These are phyloP conservation scores for Biscutella laevigata DNA, from an alignment of 441 rosid species.

Conservation along the genomic window DNA sequence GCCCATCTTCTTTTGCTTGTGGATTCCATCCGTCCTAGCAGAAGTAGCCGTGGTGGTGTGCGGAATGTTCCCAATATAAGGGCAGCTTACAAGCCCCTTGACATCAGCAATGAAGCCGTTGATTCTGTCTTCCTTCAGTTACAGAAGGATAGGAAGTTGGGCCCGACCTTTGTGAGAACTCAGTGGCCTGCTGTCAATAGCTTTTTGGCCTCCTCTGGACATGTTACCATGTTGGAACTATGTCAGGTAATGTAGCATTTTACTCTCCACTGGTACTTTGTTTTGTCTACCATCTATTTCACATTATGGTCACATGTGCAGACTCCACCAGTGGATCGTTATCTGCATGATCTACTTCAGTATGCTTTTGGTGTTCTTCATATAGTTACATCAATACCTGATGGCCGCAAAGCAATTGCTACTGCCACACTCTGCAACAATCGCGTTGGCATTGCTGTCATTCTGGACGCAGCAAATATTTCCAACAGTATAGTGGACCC, in stretches of 20 bases:
- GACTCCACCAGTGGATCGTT: constrained; percentile 98
- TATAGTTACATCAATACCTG: constrained; percentile 74
- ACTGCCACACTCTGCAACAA: constrained; percentile 77
- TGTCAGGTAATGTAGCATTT: constrained; percentile 61
- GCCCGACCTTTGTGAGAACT: constrained; percentile 79
- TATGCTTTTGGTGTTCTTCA: constrained; percentile 98
- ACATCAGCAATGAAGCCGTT: constrained; percentile 93
- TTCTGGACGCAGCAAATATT: constrained; percentile 87
- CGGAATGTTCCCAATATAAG: constrained; percentile 69
- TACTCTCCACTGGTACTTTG: neutral
- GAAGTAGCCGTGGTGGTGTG: constrained; percentile 63
- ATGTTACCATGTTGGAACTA: constrained; percentile 83
- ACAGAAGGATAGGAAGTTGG: constrained; percentile 92
- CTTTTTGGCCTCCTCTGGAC: constrained; percentile 73
- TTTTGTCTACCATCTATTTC: constrained; percentile 8
- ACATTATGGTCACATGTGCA: constrained; percentile 33
- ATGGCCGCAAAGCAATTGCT: constrained; percentile 90
- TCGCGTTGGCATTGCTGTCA: constrained; percentile 85
- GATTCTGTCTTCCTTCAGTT: constrained; percentile 82
- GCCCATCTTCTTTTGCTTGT: constrained; percentile 89
- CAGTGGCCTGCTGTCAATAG: constrained; percentile 84
- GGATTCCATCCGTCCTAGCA: constrained; percentile 85
- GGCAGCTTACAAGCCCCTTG: constrained; percentile 94
- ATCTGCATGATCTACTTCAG: constrained; percentile 90
- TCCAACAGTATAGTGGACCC: constrained; percentile 76